Conservation (phyloP, 2,329 filamentous ascomycete species). For the Aureobasidium sp. region DNA sequence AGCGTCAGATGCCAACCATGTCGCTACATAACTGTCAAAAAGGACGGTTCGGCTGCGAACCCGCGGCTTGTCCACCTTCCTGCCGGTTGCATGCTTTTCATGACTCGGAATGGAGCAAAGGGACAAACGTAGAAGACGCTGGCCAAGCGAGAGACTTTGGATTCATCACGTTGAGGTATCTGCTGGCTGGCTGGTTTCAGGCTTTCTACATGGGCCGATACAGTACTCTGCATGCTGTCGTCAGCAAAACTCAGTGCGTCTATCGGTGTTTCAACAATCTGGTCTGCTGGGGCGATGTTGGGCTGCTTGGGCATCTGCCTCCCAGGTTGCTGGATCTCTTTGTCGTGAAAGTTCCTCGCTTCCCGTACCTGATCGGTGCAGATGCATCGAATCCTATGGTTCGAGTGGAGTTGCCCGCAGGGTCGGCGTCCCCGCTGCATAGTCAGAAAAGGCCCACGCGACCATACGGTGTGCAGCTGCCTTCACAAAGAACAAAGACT, state of each 20-base stretch:
- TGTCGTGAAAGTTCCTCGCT: constrained; percentile 6
- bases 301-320: neutral
- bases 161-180: neutral
- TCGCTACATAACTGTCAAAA: neutral
- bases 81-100: neutral
- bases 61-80: neutral
- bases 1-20: neutral
- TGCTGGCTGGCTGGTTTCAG: neutral
- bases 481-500: neutral
- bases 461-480: neutral
- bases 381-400: neutral
- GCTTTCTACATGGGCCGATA: neutral
- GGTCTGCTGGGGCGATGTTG: neutral
- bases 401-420: neutral
- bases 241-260: neutral
- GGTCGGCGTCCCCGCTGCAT: neutral
- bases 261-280: constrained; percentile 1
- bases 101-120: neutral
- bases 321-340: constrained; percentile 1
- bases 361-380: neutral
- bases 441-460: neutral
- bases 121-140: neutral
- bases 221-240: constrained; percentile 4
- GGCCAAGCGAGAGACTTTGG: neutral
- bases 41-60: constrained; percentile 3